Conservation (phyloP, 106 monocot species). For the Acorus calamus region DNA sequence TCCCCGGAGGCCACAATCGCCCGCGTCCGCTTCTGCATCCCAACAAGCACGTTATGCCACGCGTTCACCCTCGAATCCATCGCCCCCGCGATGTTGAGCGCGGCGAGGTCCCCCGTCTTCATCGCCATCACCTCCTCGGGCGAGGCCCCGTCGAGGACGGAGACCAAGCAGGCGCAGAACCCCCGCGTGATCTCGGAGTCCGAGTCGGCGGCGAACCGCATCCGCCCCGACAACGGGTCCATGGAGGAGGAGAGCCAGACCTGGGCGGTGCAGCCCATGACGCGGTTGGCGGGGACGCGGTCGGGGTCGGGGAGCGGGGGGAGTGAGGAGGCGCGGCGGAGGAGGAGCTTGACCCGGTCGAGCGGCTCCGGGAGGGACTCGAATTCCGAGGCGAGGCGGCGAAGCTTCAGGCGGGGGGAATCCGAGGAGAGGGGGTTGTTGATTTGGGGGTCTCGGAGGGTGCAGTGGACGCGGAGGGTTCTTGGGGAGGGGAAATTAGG, state of each 20-base stretch:
- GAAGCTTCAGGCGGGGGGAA: conserved; percentile 24
- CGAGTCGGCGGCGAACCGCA: conserved; percentile 74
- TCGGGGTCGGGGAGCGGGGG: conserved; percentile 32
- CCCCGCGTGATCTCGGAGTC: conserved; percentile 94
- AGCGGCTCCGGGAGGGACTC: conserved; percentile 39
- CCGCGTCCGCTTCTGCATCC: conserved; percentile 89
- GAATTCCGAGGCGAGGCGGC: conserved; percentile 55
- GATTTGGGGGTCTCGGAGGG: too few species aligned
- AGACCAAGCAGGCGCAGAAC: conserved; percentile 72
- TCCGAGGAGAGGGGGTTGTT: background rate
- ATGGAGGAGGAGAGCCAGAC: conserved; percentile 47
- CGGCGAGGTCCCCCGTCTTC: conserved; percentile 38
- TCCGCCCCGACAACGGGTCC: conserved; percentile 27
- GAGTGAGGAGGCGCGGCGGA: conserved; percentile 53
- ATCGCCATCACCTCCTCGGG: conserved; percentile 77
- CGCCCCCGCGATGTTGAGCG: conserved; percentile 35
- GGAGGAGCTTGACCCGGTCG: conserved; percentile 80
- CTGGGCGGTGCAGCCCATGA: conserved; percentile 94
- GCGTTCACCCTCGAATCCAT: conserved; percentile 64
- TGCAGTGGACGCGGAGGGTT: too few species aligned
- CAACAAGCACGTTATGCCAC: conserved; percentile 86
- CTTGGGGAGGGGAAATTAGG: too few species aligned
- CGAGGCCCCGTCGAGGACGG: conserved; percentile 53
- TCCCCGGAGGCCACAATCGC: conserved; percentile 42
- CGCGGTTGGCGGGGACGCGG: conserved; percentile 50